A percentile compares a stretch with the other conserved stretches of the same genome.
Evolutionary conservation across 2,329 filamentous ascomycete species (phyloP).

Genomic region (Pestalotiopsis sp.): DNA sequence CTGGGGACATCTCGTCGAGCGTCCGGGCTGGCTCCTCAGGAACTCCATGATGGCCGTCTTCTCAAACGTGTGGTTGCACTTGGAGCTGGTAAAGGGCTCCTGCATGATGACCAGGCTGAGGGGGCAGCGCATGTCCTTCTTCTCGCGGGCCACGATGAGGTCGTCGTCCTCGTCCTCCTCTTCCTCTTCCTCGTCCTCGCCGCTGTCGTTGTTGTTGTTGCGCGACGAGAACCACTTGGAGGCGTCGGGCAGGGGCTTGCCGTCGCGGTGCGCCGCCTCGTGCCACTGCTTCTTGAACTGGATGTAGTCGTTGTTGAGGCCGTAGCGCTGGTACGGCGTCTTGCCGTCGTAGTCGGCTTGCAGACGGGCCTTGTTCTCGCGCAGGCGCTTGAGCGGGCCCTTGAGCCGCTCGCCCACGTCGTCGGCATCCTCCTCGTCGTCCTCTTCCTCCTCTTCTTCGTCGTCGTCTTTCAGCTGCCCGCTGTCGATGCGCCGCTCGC

Average conservation of each 20-base stretch:
- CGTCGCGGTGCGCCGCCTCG: slow-evolving; percentile 48
- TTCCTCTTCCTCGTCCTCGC: slow-evolving; percentile 30
- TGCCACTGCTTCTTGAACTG: slow-evolving; percentile 61
- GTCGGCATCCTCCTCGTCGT: slow-evolving; percentile 24
- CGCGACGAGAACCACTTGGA: slow-evolving; percentile 48
- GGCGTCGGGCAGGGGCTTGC: slow-evolving; percentile 52
- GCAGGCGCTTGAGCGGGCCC: slow-evolving; percentile 35
- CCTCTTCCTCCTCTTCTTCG: slow-evolving; percentile 25
- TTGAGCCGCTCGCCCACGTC: slow-evolving; percentile 25
- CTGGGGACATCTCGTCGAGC: slow-evolving; percentile 59
- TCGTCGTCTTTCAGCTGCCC: slow-evolving; percentile 6
- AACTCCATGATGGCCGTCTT: slow-evolving; percentile 61
- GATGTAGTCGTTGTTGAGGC: slow-evolving; percentile 57
- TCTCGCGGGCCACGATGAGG: slow-evolving; percentile 63
- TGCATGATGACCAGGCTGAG: slow-evolving; percentile 64
- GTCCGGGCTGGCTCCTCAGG: slow-evolving; percentile 33
- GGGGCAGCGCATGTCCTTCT: slow-evolving; percentile 68
- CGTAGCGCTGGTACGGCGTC: slow-evolving; percentile 49
- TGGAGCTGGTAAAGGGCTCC: slow-evolving; percentile 65
- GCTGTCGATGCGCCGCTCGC: background rate
- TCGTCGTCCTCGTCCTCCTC: slow-evolving; percentile 65
- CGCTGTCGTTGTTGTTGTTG: slow-evolving; percentile 30
- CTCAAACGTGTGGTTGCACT: slow-evolving; percentile 75
- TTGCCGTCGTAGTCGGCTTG: slow-evolving; percentile 42
- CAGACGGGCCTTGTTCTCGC: slow-evolving; percentile 36